Evolutionary conservation across 2,329 filamentous ascomycete genomes (phyloP).

Genomic region (Neonectria ditissima): DNA sequence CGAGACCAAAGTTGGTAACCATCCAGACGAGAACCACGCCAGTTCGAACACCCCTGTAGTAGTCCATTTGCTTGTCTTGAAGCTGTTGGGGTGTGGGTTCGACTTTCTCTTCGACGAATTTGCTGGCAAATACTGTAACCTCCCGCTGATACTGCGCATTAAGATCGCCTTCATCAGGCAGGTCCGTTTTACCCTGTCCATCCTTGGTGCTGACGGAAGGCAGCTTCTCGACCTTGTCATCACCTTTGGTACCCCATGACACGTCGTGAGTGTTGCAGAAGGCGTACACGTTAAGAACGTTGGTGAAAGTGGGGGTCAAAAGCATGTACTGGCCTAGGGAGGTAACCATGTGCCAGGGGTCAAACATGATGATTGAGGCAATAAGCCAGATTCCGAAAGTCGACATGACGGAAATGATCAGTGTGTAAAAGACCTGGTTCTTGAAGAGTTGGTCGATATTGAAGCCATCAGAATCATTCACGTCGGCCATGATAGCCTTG

Average conservation of each 20-base stretch:
- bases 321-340: constrained; percentile 94
- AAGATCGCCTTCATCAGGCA: constrained; percentile 93
- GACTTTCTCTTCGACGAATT: constrained; percentile 79
- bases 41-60: constrained; percentile 96
- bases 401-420: constrained; percentile 91
- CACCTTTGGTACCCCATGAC: constrained; percentile 98
- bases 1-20: constrained; percentile 91
- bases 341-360: constrained; percentile 99
- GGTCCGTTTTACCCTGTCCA: constrained; percentile 89
- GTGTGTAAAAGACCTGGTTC: constrained; percentile 90
- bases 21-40: constrained; percentile 96
- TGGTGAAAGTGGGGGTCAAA: constrained; percentile 95
- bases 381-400: constrained; percentile 95
- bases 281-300: constrained; percentile 98
- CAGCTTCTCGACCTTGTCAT: constrained; percentile 93
- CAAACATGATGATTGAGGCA: constrained; percentile 92
- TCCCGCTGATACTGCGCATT: constrained; percentile 96
- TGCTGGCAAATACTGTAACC: constrained; percentile 77
- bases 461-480: constrained; percentile 72
- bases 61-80: constrained; percentile 93
- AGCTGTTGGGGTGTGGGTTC: constrained; percentile 64
- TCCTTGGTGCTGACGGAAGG: constrained; percentile 91
- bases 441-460: constrained; percentile 79
- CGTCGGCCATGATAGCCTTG: constrained; percentile 80
- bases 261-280: constrained; percentile 99